Conservation (phyloP, 257 asterid species). For the Solanum infundibuliforme region DNA sequence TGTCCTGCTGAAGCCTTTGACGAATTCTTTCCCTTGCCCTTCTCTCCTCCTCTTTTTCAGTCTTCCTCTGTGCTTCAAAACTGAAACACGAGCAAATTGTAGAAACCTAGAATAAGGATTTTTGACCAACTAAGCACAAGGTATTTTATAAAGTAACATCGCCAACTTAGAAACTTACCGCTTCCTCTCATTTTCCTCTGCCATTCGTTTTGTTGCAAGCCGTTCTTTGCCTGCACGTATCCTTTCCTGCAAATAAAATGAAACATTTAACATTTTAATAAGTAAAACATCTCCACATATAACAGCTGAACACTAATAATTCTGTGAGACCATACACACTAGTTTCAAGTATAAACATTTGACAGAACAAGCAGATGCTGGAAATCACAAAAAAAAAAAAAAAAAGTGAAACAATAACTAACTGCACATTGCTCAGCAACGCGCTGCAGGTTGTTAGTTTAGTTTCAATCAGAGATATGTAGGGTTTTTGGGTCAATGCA, state of each 20-base stretch:
- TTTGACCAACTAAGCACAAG: background rate
- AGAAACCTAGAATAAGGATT: background rate
- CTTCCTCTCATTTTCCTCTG: constrained; percentile 58
- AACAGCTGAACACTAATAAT: background rate
- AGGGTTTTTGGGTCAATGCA: background rate
- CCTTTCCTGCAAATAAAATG: constrained; percentile 40
- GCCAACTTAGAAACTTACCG: constrained; percentile 24
- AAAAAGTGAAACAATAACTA: background rate
- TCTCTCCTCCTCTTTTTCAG: constrained; percentile 58
- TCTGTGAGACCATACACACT: background rate
- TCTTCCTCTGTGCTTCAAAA: constrained; percentile 30
- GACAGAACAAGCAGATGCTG: background rate
- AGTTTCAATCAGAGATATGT: background rate
- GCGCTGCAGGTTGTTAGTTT: background rate
- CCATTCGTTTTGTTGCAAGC: constrained; percentile 33
- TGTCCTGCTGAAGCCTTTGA: constrained; percentile 65
- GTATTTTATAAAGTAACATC: background rate
- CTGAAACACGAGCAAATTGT: constrained; percentile 14
- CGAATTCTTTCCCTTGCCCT: constrained; percentile 53
- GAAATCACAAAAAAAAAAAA: background rate
- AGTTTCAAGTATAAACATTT: background rate
- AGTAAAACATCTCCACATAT: background rate
- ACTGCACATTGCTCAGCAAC: background rate
- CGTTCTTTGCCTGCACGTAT: constrained; percentile 41
- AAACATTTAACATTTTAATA: background rate